Percentiles rank a stretch among this genome's conserved stretches.
phyloP scores from a whole-genome alignment of 2,329 filamentous ascomycete species.

The Hortaea sp. region DNA sequence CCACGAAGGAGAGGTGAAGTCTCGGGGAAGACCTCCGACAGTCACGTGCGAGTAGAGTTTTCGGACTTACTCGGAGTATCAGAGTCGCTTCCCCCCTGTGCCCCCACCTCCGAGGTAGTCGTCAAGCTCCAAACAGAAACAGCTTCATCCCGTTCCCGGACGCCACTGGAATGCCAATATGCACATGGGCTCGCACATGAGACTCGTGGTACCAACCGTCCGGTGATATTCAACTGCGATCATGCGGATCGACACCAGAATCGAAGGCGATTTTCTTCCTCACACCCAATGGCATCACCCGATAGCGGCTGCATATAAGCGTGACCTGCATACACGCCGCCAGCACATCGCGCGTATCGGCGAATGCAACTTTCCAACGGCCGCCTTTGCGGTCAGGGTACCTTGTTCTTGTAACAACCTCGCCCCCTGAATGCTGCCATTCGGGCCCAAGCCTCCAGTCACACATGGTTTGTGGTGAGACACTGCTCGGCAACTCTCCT shows the following conservation, averaged over 20 bases:
- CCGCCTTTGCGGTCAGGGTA: neutral
- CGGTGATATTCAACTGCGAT: too few species aligned
- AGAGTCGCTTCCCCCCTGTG: too few species aligned
- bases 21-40: neutral
- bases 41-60: neutral
- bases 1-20: neutral
- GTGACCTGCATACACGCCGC: neutral
- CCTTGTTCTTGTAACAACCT: neutral
- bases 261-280: too few species aligned
- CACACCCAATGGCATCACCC: too few species aligned
- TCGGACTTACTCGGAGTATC: too few species aligned
- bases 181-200: too few species aligned
- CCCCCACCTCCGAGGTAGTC: too few species aligned
- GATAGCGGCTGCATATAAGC: neutral
- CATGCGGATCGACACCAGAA: too few species aligned
- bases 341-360: neutral
- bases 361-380: neutral
- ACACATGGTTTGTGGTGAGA: conserved; percentile 15
- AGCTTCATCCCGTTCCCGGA: too few species aligned
- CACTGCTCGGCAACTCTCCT: conserved; percentile 8
- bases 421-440: conserved; percentile 10
- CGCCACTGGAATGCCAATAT: too few species aligned
- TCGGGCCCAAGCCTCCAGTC: conserved; percentile 5
- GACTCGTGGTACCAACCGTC: too few species aligned
- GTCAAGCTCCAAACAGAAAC: too few species aligned